Evolutionary conservation across 2,329 filamentous ascomycete genomes (phyloP), one percentile per base, ranked within the genome.

Genomic region (Biscogniauxia marginata): DNA sequence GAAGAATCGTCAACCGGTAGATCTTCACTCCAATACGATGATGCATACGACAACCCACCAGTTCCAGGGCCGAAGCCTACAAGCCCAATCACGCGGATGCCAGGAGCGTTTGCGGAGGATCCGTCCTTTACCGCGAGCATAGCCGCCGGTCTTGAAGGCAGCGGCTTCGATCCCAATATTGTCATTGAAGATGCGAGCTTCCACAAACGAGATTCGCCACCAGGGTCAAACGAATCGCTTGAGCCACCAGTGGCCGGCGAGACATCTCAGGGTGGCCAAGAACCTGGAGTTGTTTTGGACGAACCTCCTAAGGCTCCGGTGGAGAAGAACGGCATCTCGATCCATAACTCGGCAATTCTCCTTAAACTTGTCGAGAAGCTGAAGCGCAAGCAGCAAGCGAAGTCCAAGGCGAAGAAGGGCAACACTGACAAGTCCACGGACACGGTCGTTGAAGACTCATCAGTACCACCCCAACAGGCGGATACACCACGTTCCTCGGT

Each of bases 131-230:
- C 86, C 7, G 88, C 88, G 23, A 84, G 83, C 3, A 73, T 91
- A 48, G 87, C 87, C 55, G 89, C 87, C 49, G 87, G 85, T 1
- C 77, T 90, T 49, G 75, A 86, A 66, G 81, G 85, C n/a, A 83
- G 85, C 47, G 88, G 88, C 0, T 91, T 91, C 60, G 82, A 90
- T 65, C 84, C 86, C 4, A 81, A 88, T 44, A 84, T 91, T 55
- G 84, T 91, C 47, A 86, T 88, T 34, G 77, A 89, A 47, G 80
- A 91, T 63, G 82, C 84, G 0, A 75, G 71, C 1, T 91, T 86
- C 65, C 83, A 83, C 61, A 80, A 78, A 50, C 84, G 87, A 23
- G 81, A 84, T 52, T 88, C 86, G 1, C 84, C 86, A 7, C 84
- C 85, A 3, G 81, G 82, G 4, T 82, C 84, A 3, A 80, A 84